These are phyloP conservation scores for Phytophthora hybrid DNA, from an alignment of 352 stramenopile species.

Conservation along the genomic window DNA sequence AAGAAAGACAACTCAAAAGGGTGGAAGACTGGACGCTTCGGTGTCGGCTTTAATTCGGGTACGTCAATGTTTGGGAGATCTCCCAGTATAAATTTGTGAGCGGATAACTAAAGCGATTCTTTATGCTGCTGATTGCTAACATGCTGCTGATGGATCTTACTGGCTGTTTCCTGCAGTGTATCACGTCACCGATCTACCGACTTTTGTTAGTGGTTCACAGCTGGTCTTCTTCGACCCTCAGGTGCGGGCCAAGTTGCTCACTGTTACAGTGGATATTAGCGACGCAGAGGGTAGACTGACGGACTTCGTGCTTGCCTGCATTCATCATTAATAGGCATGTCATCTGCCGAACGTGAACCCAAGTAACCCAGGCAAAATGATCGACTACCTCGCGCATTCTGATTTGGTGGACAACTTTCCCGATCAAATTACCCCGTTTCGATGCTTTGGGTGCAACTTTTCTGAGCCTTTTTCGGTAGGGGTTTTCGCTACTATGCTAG, in stretches of 20 bases:
- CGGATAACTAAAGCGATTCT: not conserved
- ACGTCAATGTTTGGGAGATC: not conserved
- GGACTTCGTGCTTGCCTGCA: not conserved
- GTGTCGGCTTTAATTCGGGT: constrained; percentile 92
- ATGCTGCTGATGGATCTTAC: not conserved
- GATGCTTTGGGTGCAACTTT: constrained; percentile 78
- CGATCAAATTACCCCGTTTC: constrained; percentile 73
- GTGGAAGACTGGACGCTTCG: constrained; percentile 92
- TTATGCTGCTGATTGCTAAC: not conserved
- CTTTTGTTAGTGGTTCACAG: constrained; percentile 90
- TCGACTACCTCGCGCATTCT: constrained; percentile 68
- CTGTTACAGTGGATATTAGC: not conserved
- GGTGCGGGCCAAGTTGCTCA: constrained; percentile 35
- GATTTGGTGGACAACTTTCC: constrained; percentile 64
- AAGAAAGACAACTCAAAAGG: constrained; percentile 82
- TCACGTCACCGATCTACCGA: constrained; percentile 92
- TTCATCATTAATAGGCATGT: constrained; percentile 51
- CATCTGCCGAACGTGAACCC: constrained; percentile 83
- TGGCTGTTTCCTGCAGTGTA: constrained; percentile 69
- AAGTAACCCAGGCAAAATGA: constrained; percentile 84
- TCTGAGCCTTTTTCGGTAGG: constrained; percentile 55
- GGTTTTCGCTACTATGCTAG: too few relatives aligned
- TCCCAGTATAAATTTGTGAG: too few relatives aligned
- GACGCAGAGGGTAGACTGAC: not conserved
- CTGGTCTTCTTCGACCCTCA: constrained; percentile 94